Conservation (phyloP, 228 moss, liverwort and hornwort species). For the Sphagnum fallax region DNA sequence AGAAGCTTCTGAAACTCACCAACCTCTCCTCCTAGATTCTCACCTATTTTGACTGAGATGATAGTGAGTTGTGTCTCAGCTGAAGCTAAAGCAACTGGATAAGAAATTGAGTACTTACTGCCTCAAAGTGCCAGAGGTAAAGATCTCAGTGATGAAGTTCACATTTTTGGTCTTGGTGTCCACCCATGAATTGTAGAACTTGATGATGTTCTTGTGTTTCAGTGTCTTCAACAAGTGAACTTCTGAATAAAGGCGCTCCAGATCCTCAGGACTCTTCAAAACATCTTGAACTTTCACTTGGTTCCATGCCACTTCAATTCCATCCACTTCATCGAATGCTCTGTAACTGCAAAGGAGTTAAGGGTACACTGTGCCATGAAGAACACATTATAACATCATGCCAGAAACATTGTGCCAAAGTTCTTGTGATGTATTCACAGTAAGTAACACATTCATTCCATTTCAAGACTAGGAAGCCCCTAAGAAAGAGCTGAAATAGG, state of each 20-base stretch:
- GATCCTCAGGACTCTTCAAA: conserved; percentile 79
- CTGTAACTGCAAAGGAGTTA: conserved; percentile 43
- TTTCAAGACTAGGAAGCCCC: not conserved
- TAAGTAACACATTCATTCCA: not conserved
- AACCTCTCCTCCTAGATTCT: too few species aligned
- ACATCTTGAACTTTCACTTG: conserved; percentile 96
- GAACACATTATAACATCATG: too few species aligned
- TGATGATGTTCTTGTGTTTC: conserved; percentile 93
- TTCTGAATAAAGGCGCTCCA: conserved; percentile 93
- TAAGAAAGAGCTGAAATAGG: not conserved
- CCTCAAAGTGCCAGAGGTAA: conserved; percentile 91
- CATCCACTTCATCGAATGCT: conserved; percentile 98
- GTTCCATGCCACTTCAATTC: conserved; percentile 99
- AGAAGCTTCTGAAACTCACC: too few species aligned
- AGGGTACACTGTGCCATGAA: not conserved
- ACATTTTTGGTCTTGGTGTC: conserved; percentile 90
- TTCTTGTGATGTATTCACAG: too few species aligned
- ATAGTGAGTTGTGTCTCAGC: too few species aligned
- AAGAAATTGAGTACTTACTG: conserved; percentile 33
- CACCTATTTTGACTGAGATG: too few species aligned
- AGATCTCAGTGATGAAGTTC: conserved; percentile 95
- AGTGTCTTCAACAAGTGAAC: conserved; percentile 86
- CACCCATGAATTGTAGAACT: conserved; percentile 97
- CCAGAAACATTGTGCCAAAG: too few species aligned
- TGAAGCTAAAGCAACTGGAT: too few species aligned